Conservation (phyloP, 345 rosid genomes). For the Ricinus communis region DNA sequence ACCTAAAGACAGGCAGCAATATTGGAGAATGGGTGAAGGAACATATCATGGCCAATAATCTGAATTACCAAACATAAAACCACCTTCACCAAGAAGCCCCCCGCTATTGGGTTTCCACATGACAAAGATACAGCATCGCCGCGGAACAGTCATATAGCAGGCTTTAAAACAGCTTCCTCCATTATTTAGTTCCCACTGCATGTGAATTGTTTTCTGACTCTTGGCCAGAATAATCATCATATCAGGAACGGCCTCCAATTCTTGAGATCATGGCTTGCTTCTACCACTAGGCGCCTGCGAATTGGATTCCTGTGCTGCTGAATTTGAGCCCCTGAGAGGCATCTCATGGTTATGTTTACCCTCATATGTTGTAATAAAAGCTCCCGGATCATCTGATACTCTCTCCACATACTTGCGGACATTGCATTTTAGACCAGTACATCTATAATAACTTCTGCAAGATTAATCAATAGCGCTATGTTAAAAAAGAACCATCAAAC, state of each 20-base stretch:
- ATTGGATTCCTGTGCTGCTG: conserved; percentile 27
- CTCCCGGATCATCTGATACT: conserved; percentile 81
- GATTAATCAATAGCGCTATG: conserved; percentile 2
- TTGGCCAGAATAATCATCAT: background rate
- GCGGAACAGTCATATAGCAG: too few relatives aligned
- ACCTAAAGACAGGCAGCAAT: too few relatives aligned
- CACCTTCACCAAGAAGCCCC: too few relatives aligned
- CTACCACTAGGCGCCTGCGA: conserved; percentile 30
- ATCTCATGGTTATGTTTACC: conserved; percentile 92
- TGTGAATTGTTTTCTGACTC: too few relatives aligned
- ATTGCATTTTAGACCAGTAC: conserved; percentile 73
- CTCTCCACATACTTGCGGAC: conserved; percentile 93
- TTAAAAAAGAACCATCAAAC: conserved; percentile 1
- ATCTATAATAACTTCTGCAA: conserved; percentile 90
- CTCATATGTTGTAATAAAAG: conserved; percentile 90
- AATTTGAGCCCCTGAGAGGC: conserved; percentile 41
- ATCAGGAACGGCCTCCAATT: background rate
- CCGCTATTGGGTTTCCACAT: too few relatives aligned
- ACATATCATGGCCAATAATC: background rate
- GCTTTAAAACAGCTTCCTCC: too few relatives aligned
- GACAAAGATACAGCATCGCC: too few relatives aligned
- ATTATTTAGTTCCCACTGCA: too few relatives aligned
- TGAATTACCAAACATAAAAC: background rate
- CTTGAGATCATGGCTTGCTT: conserved; percentile 32
- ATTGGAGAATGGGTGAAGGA: too few relatives aligned